Evolutionary conservation across 306 rosid species (phyloP), one percentile per base, ranked within the genome.

Genomic region (Prunus mongolica): DNA sequence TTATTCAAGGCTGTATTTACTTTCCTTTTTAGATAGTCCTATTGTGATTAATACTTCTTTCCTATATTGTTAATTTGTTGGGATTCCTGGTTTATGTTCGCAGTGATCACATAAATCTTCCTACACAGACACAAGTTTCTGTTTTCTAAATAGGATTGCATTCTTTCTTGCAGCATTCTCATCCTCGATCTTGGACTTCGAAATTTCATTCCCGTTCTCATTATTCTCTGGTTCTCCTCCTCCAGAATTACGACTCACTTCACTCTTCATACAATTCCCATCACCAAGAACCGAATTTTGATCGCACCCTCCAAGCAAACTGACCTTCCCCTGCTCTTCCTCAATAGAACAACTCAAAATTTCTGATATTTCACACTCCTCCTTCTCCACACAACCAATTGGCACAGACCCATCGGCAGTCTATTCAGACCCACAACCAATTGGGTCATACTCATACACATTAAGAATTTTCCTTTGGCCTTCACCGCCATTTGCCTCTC

Each of bases 281-380:
- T 24, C 67, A 41, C 47, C 81, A 68, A 65, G 44, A 67, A 60
- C 72, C 11, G 32, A 78, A 58, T 73, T 71, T 47, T 14, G 22
- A 5, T 41, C 82, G 9, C 73, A 9, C 41, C 34, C 84, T 9
- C 79, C 77, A 19, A 56, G 67, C 83, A 87, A 86, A 75, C 79
- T 86, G 24, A 92, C 87, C 72, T 82, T 93, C 34, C 80, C 83
- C 54, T 86, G 70, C 58, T 68, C 86, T 73, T 85, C 81, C 75
- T 74, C 93, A 71, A 82, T 82, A 11, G 67, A 49, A 60, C 68
- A 63, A 52, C 74, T 74, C 70, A 58, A 79, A 79, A 54, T 52
- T 41, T 27, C 85, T 34, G 77, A 5, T 38, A 73, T 72, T 56
- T 71, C 79, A 72, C 64, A 12, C 55, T 76, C 81, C 79, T 73